Percentiles rank a stretch among this genome's conserved stretches.
Evolutionary conservation across 768 basidiomycete species (phyloP).

Genomic region (Suillus fuscotomentosus): DNA sequence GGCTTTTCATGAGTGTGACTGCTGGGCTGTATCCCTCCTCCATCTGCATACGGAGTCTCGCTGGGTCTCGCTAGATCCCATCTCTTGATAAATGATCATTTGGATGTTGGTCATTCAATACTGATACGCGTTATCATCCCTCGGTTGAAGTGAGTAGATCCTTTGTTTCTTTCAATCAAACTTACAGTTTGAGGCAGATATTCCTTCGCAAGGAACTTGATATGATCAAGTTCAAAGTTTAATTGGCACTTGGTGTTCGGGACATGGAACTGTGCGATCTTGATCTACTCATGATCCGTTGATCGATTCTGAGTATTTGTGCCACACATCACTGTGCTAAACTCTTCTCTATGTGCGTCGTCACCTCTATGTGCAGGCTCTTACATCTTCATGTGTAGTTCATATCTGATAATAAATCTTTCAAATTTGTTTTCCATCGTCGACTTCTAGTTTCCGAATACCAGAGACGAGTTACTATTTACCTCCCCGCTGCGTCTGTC

Average conservation of each 20-base stretch:
- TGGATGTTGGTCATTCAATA: background rate
- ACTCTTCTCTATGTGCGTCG: background rate
- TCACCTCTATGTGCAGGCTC: background rate
- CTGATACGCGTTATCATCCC: background rate
- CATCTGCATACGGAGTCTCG: background rate
- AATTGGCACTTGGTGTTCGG: background rate
- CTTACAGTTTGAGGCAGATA: background rate
- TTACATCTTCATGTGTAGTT: background rate
- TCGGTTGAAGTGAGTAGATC: background rate
- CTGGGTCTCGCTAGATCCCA: background rate
- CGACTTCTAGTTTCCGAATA: background rate
- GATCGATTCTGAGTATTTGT: background rate
- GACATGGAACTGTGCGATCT: background rate
- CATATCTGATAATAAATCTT: background rate
- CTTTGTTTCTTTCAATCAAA: background rate
- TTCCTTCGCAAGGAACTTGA: background rate
- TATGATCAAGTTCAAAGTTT: background rate
- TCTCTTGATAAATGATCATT: background rate
- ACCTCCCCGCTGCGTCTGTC: background rate
- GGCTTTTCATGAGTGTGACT: background rate
- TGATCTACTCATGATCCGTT: background rate
- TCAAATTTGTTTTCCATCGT: background rate
- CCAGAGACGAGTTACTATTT: too few relatives aligned
- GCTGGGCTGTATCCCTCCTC: too few relatives aligned
- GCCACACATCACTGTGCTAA: background rate